Evolutionary conservation across 768 basidiomycete species (phyloP).

Genomic region (Candolleomyces efflorescens): DNA sequence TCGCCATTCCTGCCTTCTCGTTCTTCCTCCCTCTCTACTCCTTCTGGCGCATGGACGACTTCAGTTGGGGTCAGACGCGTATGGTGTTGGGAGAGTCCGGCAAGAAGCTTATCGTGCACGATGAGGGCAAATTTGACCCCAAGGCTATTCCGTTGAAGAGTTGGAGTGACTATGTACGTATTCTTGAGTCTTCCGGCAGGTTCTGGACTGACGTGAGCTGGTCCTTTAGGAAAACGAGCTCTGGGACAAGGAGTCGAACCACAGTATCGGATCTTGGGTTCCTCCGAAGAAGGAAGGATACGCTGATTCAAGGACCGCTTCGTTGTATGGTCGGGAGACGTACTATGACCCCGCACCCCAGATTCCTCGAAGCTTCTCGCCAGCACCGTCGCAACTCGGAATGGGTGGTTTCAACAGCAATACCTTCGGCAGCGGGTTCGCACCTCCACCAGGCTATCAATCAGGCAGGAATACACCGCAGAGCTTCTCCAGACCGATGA

Average conservation of each 20-base stretch:
- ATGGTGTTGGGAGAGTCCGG: constrained; percentile 91
- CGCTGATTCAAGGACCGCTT: constrained; percentile 72
- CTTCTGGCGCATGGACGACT: constrained; percentile 98
- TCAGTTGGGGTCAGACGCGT: constrained; percentile 94
- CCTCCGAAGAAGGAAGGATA: constrained; percentile 62
- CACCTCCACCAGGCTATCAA: constrained; percentile 64
- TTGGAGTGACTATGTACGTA: constrained; percentile 90
- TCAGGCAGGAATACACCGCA: constrained; percentile 75
- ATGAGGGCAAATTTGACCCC: constrained; percentile 97
- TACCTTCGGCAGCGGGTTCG: neutral
- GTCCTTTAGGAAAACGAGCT: constrained; percentile 79
- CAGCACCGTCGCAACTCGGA: constrained; percentile 65
- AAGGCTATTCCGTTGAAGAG: constrained; percentile 90
- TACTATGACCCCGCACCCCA: constrained; percentile 60
- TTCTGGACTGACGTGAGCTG: constrained; percentile 1
- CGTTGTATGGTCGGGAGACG: constrained; percentile 84
- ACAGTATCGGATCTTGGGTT: constrained; percentile 91
- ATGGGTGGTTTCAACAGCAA: constrained; percentile 25
- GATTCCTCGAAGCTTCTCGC: constrained; percentile 50
- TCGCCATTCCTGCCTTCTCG: constrained; percentile 91
- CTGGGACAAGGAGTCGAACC: constrained; percentile 97
- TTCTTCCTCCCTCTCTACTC: constrained; percentile 92
- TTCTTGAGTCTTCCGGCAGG: neutral
- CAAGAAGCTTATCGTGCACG: constrained; percentile 94
- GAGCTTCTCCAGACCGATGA: constrained; percentile 38